Percentiles rank a stretch among this genome's conserved stretches.
Evolutionary conservation across 768 basidiomycete species (phyloP).

Genomic region (Xanthoconium purpureum): DNA sequence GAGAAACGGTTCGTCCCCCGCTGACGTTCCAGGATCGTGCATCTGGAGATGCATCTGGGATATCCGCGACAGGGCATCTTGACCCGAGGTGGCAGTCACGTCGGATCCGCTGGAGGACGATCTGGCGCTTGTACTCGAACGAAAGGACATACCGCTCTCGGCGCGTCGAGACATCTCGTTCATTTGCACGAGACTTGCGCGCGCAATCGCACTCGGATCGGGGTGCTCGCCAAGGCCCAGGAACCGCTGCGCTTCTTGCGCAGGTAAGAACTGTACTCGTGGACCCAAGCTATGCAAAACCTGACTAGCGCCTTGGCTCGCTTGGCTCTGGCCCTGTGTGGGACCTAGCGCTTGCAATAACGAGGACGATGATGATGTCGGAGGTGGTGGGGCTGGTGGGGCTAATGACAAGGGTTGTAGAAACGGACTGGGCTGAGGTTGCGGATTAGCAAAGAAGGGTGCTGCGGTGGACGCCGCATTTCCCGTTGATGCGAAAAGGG

Average conservation of each 20-base stretch:
- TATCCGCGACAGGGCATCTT: conserved; percentile 51
- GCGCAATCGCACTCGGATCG: conserved; percentile 55
- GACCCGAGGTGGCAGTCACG: conserved; percentile 19
- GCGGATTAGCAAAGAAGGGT: conserved; percentile 18
- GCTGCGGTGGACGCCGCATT: conserved; percentile 12
- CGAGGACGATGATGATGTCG: conserved; percentile 22
- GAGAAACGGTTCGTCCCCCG: conserved; percentile 27
- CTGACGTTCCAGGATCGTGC: conserved; percentile 25
- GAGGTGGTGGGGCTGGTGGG: conserved; percentile 17
- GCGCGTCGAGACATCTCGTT: conserved; percentile 72
- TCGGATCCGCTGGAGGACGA: conserved; percentile 19
- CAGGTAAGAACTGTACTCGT: conserved; percentile 47
- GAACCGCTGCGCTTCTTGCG: conserved; percentile 53
- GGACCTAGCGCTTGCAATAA: conserved; percentile 25
- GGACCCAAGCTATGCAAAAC: conserved; percentile 7
- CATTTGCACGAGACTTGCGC: conserved; percentile 71
- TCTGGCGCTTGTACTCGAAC: conserved; percentile 20
- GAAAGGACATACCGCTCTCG: conserved; percentile 34
- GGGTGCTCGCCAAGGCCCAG: conserved; percentile 41
- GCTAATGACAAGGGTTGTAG: conserved; percentile 19
- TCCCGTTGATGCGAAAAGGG: conserved; percentile 22
- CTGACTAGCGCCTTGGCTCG: conserved; percentile 2
- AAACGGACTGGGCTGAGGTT: conserved; percentile 32
- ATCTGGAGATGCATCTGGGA: conserved; percentile 48
- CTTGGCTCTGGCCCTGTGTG: conserved; percentile 9